Conservation (phyloP, 2,329 filamentous ascomycete species). For the Ophiostoma quercus region DNA sequence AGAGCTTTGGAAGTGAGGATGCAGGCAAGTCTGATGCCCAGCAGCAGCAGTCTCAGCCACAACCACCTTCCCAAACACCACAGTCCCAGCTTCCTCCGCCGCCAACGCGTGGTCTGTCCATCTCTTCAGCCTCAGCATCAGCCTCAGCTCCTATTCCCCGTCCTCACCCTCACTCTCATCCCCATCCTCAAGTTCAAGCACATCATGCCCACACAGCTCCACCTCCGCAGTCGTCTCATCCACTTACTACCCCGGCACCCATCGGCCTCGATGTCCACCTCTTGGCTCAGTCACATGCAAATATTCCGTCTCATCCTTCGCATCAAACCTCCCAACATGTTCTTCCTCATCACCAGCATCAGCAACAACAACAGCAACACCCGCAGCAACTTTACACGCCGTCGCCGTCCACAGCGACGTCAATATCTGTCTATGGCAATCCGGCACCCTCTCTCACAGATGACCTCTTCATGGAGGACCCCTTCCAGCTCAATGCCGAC, state of each 20-base stretch:
- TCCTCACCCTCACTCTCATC: background rate
- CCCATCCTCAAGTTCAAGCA: background rate
- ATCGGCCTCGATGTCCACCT: background rate
- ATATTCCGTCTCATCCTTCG: background rate
- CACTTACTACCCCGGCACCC: conserved; percentile 7
- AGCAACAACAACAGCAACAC: background rate
- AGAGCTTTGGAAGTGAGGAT: background rate
- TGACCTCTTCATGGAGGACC: conserved; percentile 22
- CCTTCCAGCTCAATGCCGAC: conserved; percentile 29
- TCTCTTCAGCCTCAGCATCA: background rate
- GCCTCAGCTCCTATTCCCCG: background rate
- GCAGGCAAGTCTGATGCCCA: background rate
- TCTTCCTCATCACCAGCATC: background rate
- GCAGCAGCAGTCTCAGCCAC: background rate
- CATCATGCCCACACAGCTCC: conserved; percentile 4
- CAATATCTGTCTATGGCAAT: background rate
- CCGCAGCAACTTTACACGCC: background rate
- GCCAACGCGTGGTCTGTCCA: background rate
- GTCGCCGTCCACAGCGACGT: background rate
- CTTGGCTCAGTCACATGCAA: background rate
- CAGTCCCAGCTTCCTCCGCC: background rate
- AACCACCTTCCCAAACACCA: background rate
- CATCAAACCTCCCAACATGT: background rate
- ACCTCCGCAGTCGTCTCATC: conserved; percentile 1
- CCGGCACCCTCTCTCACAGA: conserved; percentile 14